Evolutionary conservation across 768 basidiomycete genomes (phyloP).

Genomic region (Wakefieldia striispora): DNA sequence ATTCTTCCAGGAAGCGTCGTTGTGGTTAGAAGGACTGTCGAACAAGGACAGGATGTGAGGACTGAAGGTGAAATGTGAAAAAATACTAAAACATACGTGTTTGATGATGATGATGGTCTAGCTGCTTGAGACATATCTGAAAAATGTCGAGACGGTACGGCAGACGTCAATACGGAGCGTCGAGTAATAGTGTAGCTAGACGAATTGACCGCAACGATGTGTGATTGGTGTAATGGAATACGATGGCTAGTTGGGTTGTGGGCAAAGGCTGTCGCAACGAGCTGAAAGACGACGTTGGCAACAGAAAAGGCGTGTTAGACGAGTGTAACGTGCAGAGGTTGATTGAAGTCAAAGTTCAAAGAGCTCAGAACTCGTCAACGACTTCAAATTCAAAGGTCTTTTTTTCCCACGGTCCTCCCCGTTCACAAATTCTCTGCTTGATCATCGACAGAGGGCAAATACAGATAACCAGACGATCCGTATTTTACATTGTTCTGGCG

Average conservation of each 20-base stretch:
- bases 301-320: conserved; percentile 9
- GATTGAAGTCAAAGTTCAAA: conserved; percentile 33
- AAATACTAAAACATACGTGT: conserved; percentile 19
- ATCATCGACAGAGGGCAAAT: no score
- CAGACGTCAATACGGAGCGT: conserved; percentile 14
- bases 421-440: neutral
- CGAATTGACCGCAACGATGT: conserved; percentile 23
- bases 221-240: conserved; percentile 19
- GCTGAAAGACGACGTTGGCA: conserved; percentile 10
- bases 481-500: no score
- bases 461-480: no score
- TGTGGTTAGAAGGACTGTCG: conserved; percentile 28
- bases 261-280: conserved; percentile 11
- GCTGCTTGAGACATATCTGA: conserved; percentile 31
- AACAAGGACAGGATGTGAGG: conserved; percentile 3
- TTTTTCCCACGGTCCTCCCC: conserved; percentile 27
- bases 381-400: conserved; percentile 26
- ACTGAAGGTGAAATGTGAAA: neutral
- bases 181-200: conserved; percentile 10
- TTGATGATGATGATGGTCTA: conserved; percentile 33
- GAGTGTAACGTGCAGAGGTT: conserved; percentile 14
- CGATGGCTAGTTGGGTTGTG: conserved; percentile 14
- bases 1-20: conserved; percentile 59
- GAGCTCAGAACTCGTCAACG: conserved; percentile 18
- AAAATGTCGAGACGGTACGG: conserved; percentile 7